Conservation (phyloP, 352 stramenopile genomes). For the Globisporangium sylvaticum region DNA sequence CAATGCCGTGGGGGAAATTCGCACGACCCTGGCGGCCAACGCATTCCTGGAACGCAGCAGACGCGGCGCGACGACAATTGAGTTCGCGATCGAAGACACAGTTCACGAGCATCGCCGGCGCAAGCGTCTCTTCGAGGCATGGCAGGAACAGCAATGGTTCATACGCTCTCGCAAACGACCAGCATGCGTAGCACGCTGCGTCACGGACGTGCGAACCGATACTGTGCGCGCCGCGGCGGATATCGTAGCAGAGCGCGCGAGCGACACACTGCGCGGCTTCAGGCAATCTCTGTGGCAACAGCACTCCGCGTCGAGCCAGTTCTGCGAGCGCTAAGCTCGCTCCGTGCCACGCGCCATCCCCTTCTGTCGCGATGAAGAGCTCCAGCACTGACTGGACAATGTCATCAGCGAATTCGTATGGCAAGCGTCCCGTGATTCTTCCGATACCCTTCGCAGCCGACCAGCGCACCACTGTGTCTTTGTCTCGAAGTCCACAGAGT, state of each 20-base stretch:
- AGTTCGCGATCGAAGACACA: constrained; percentile 98
- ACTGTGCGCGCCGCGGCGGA: constrained; percentile 91
- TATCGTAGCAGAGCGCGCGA: constrained; percentile 93
- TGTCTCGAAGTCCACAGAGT: constrained; percentile 88
- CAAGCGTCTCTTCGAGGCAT: constrained; percentile 86
- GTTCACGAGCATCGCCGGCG: constrained; percentile 91
- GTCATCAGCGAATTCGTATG: constrained; percentile 94
- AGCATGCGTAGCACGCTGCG: constrained; percentile 97
- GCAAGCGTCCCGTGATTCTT: constrained; percentile 93
- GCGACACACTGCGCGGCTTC: constrained; percentile 93
- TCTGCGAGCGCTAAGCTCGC: constrained; percentile 96
- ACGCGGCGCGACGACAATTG: constrained; percentile 96
- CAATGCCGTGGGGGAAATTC: constrained; percentile 97
- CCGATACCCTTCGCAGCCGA: constrained; percentile 98
- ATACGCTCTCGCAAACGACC: constrained; percentile 96
- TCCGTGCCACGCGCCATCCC: constrained; percentile 96
- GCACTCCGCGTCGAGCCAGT: constrained; percentile 91
- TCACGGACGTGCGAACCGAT: constrained; percentile 97
- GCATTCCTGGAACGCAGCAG: constrained; percentile 96
- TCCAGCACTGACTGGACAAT: constrained; percentile 95
- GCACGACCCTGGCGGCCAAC: constrained; percentile 85
- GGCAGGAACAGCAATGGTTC: constrained; percentile 87
- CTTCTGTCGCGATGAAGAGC: constrained; percentile 91
- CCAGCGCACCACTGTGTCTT: constrained; percentile 98
- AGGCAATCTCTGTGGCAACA: constrained; percentile 91